Conservation (phyloP, 768 basidiomycete genomes). For the Rhizopogon vulgaris region DNA sequence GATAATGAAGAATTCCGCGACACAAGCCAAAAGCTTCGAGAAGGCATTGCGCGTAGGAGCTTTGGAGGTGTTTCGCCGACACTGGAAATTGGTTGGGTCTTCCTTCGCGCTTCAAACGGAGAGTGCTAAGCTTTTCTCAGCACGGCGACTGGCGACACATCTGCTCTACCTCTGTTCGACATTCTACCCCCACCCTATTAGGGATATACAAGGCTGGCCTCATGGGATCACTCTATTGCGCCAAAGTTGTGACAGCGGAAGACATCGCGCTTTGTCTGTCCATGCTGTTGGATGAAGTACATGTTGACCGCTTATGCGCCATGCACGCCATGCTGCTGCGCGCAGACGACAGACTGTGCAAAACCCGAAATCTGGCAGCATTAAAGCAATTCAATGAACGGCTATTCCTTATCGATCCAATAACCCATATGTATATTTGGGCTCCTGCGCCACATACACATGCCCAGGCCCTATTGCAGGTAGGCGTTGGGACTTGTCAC, state of each 20-base stretch:
- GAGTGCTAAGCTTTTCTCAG: constrained; percentile 7
- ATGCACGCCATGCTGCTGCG: constrained; percentile 29
- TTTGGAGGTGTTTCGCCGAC: constrained; percentile 6
- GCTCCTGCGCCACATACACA: constrained; percentile 8
- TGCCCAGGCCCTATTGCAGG: constrained; percentile 13
- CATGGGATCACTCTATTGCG: constrained; percentile 26
- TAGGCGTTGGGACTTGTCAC: constrained; percentile 6
- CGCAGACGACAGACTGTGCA: constrained; percentile 28
- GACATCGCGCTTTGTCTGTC: constrained; percentile 27
- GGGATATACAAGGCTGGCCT: constrained; percentile 26
- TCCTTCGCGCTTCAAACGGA: not conserved
- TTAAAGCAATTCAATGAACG: constrained; percentile 14
- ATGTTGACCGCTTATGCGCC: constrained; percentile 25
- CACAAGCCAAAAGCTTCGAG: constrained; percentile 1
- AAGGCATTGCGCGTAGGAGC: constrained; percentile 3
- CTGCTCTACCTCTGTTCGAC: not conserved
- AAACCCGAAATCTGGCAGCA: constrained; percentile 11
- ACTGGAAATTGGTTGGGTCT: constrained; percentile 10
- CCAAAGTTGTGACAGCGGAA: constrained; percentile 14
- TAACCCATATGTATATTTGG: constrained; percentile 19
- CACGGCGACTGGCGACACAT: constrained; percentile 6
- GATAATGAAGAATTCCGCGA: not conserved
- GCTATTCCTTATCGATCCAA: constrained; percentile 8
- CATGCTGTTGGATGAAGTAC: constrained; percentile 12
- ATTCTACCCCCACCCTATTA: constrained; percentile 8